A percentile compares a stretch with the other conserved stretches of the same genome.
Evolutionary conservation across 805 yeast species (phyloP).

Genomic region (Candida khao-thaluensis): DNA sequence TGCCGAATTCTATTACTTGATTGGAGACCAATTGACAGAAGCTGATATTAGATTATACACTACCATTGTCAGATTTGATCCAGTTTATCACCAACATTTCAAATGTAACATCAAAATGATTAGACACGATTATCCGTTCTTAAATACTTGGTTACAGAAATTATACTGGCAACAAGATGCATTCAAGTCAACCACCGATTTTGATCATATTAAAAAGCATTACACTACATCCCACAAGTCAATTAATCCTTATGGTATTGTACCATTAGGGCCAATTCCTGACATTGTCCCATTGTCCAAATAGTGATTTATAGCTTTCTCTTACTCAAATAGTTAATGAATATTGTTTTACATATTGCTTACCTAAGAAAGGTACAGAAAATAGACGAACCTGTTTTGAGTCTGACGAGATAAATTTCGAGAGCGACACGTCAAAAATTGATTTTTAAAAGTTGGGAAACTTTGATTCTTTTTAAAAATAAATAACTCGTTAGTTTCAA

Average conservation of each 20-base stretch:
- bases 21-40: slow-evolving; percentile 74
- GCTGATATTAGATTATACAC: slow-evolving; percentile 87
- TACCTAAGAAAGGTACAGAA: slow-evolving; percentile 6
- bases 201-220: slow-evolving; percentile 88
- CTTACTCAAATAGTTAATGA: too few relatives aligned
- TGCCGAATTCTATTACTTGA: slow-evolving; percentile 34
- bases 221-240: slow-evolving; percentile 82
- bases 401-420: slow-evolving; percentile 1
- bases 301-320: too few relatives aligned
- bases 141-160: slow-evolving; percentile 77
- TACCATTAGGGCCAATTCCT: slow-evolving; percentile 88
- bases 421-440: slow-evolving; percentile 13
- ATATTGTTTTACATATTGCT: too few relatives aligned
- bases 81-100: slow-evolving; percentile 93
- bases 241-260: slow-evolving; percentile 79
- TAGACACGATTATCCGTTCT: slow-evolving; percentile 71
- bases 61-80: slow-evolving; percentile 87
- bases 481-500: background rate
- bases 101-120: slow-evolving; percentile 86
- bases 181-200: slow-evolving; percentile 75
- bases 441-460: slow-evolving; percentile 5
- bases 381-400: slow-evolving; percentile 10
- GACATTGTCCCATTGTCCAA: slow-evolving; percentile 45
- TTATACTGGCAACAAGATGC: slow-evolving; percentile 78
- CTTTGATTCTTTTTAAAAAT: background rate